Conservation (phyloP, 2,329 filamentous ascomycete genomes). For the Pseudopyricularia cyperi region DNA sequence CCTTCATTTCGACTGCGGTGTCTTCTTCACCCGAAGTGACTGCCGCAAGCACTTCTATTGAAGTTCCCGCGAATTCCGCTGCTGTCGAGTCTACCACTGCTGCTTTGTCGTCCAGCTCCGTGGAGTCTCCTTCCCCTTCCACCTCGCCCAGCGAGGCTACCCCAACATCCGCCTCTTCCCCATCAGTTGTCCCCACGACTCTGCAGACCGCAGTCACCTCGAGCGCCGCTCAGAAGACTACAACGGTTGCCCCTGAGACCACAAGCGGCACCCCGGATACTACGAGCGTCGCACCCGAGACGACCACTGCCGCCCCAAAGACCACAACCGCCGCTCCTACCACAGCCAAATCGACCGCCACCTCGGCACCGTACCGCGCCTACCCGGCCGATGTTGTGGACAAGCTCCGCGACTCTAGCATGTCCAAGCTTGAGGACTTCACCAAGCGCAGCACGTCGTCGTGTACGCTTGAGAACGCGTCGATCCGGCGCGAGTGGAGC, state of each 20-base stretch:
- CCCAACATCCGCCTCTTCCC: too few species aligned
- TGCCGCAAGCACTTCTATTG: neutral
- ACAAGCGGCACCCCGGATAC: neutral
- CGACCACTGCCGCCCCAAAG: neutral
- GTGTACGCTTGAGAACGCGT: constrained; percentile 15
- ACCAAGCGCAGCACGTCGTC: constrained; percentile 11
- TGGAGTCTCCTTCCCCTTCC: neutral
- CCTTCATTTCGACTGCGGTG: neutral
- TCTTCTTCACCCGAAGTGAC: neutral
- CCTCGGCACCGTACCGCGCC: constrained; percentile 3
- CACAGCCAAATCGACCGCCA: neutral
- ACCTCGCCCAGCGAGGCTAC: neutral
- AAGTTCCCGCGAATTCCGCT: neutral
- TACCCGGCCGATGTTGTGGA: constrained; percentile 16
- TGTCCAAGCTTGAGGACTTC: constrained; percentile 15
- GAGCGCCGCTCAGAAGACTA: neutral
- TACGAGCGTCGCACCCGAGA: neutral
- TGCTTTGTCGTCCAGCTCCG: neutral
- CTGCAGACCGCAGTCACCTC: neutral
- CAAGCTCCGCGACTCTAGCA: constrained; percentile 12
- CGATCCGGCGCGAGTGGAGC: constrained; percentile 14
- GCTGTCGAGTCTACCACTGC: neutral
- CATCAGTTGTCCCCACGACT: neutral
- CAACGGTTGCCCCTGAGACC: neutral
- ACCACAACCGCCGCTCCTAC: neutral